Percentiles rank a stretch among this genome's conserved stretches.
Conservation (phyloP, 129 eudicot species). For the Escallonia herrerae region DNA sequence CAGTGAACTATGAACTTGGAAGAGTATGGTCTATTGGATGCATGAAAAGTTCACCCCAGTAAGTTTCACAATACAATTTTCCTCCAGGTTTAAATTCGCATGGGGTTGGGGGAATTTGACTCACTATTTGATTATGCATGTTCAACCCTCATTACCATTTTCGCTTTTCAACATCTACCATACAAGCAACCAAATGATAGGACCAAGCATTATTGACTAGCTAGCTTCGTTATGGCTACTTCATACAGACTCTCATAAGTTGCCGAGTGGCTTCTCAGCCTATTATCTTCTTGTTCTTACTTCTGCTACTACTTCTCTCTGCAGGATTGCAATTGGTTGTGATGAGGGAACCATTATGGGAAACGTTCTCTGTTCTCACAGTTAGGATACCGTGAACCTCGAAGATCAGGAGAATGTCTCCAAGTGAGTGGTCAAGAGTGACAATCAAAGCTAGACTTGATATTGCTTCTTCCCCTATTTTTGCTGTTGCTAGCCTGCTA, state of each 20-base stretch:
- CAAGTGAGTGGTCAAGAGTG: conserved; percentile 2
- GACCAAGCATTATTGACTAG: not conserved
- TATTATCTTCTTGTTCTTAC: not conserved
- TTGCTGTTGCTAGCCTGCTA: no score
- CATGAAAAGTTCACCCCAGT: conserved; percentile 44
- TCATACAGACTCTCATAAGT: not conserved
- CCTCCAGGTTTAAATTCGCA: not conserved
- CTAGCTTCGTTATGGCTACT: not conserved
- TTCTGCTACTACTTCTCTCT: not conserved
- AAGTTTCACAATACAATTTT: conserved; percentile 10
- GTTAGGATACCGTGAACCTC: conserved; percentile 49
- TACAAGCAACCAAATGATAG: not conserved
- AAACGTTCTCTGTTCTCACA: conserved; percentile 44
- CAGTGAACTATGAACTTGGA: conserved; percentile 44
- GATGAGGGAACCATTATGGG: conserved; percentile 58
- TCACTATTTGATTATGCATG: not conserved
- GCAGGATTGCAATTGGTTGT: conserved; percentile 58
- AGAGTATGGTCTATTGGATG: conserved; percentile 56
- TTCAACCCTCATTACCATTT: not conserved
- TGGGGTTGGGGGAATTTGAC: not conserved
- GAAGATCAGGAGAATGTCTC: conserved; percentile 55
- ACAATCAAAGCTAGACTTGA: no score
- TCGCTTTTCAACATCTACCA: not conserved
- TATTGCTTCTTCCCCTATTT: no score
- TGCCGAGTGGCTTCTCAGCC: not conserved